A percentile compares a stretch with the other conserved stretches of the same genome.
phyloP scores from a whole-genome alignment of 306 rosid species.

The Rubus idaeus region DNA sequence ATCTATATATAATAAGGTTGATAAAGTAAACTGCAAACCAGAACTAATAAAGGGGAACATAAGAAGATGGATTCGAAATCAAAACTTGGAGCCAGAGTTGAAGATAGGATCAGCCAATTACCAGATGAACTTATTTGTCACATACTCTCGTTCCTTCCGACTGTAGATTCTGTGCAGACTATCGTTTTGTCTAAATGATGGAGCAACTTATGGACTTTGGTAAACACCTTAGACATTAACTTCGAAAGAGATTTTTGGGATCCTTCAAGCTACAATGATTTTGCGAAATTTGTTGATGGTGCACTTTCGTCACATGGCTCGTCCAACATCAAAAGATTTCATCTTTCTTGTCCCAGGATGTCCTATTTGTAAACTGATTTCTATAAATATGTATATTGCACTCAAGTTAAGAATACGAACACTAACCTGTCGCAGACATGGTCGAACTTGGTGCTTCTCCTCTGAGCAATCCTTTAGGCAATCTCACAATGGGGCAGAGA shows the following conservation, averaged over 20 bases:
- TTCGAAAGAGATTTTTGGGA: not conserved
- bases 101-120: not conserved
- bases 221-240: not conserved
- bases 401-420: no score
- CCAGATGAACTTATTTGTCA: not conserved
- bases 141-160: not conserved
- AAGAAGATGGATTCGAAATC: not conserved
- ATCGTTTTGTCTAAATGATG: not conserved
- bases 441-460: no score
- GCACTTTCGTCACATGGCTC: not conserved
- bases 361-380: no score
- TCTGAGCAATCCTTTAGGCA: no score
- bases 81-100: not conserved
- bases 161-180: not conserved
- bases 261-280: no score
- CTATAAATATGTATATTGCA: no score
- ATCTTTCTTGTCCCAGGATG: not conserved
- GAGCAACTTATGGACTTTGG: not conserved
- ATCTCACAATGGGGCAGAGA: no score
- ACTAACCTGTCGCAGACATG: no score
- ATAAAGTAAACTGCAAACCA: not conserved
- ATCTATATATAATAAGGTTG: not conserved
- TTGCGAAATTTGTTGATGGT: not conserved
- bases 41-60: not conserved
- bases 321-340: not conserved